Base-by-base conservation (phyloP, 768 basidiomycete genomes). In the Mycena rosella region DNA sequence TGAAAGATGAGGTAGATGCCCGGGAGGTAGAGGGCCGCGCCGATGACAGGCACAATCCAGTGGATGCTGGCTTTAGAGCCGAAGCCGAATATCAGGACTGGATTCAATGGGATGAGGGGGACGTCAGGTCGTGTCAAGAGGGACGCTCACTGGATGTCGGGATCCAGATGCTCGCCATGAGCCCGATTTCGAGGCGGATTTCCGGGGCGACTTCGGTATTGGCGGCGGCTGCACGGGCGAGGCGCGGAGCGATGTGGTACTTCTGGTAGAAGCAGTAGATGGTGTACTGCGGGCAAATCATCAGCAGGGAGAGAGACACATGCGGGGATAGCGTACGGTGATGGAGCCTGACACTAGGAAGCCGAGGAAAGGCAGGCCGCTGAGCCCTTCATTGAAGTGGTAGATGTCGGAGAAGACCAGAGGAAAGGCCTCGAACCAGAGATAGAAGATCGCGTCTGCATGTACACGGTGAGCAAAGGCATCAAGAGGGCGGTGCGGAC, bases 81-180 rank as follows among this genome's bases (percentile, higher is more conserved):
- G 71, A 76, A 78, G 29, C 80, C 78, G 69, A 81, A 81, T 67
- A 77, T 74, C 65, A 81, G 32, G n/a, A n/a, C n/a, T n/a, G n/a
- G n/a, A n/a, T n/a, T n/a, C n/a, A n/a, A n/a, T n/a, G n/a, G n/a
- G n/a, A n/a, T n/a, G n/a, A n/a, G n/a, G n/a, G n/a, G n/a, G n/a
- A n/a, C n/a, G n/a, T n/a, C n/a, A n/a, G n/a, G n/a, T n/a, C n/a
- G n/a, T n/a, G n/a, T n/a, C n/a, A n/a, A n/a, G n/a, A n/a, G n/a
- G 74, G 58, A 82, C 70, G 34, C 72, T 76, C 26, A n/a, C n/a
- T n/a, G n/a, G n/a, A n/a, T n/a, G 76, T 73, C 0, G 80, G 80
- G 22, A 81, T 74, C 63, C 78, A 70, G 29, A 78, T 32, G n/a
- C 73, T 73, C 20, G 75, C 78, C 26, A 80, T 47, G 26, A 82